Base-by-base conservation (phyloP, 805 yeast species). In the Aciculoconidium aculeatum region DNA sequence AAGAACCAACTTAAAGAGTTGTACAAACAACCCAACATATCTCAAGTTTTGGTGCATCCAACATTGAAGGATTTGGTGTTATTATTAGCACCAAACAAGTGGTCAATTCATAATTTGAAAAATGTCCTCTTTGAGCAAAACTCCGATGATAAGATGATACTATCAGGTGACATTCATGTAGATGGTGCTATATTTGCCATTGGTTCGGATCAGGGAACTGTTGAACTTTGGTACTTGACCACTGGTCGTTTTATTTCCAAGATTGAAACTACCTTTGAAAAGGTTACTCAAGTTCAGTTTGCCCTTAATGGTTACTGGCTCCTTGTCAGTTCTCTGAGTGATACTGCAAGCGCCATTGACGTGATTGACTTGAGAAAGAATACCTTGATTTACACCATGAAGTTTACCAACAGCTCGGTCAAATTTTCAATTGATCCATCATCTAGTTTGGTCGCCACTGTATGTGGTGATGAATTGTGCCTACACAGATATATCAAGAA, bases 291-390 rank as follows among this genome's bases (percentile, higher is more conserved):
- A n/a, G 32, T 77, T 8, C 44, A 49, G 23, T 78, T 77, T 53
- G 80, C 79, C 2, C 56, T 61, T 16, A 80, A 80, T 45, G 90
- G 90, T 1, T 77, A 74, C 48, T 76, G 80, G 70, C 45, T 80
- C 11, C 47, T 69, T 24, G 67, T 54, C 3, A 44, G 50, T 7
- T 41, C 52, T 6, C 30, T 46, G 3, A 29, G 44, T 3, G 55
- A 45, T 11, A 39, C 40, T 1, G 44, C 32, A 6, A 38, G 47
- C 12, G 23, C 40, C 4, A 34, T 72, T 6, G 65, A 63, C 12
- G 46, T 75, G 3, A 56, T 74, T 54, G 77, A 75, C 45, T 52
- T 75, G 40, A 55, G 80, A 37, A 71, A 72, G 37, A 45, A 48
- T 22, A 23, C 32, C 3, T 22, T 41, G 11, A 42, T 44, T 11